These are phyloP conservation scores for Zalaria obscura DNA, from an alignment of 2,329 filamentous ascomycete genomes.

Conservation along the genomic window DNA sequence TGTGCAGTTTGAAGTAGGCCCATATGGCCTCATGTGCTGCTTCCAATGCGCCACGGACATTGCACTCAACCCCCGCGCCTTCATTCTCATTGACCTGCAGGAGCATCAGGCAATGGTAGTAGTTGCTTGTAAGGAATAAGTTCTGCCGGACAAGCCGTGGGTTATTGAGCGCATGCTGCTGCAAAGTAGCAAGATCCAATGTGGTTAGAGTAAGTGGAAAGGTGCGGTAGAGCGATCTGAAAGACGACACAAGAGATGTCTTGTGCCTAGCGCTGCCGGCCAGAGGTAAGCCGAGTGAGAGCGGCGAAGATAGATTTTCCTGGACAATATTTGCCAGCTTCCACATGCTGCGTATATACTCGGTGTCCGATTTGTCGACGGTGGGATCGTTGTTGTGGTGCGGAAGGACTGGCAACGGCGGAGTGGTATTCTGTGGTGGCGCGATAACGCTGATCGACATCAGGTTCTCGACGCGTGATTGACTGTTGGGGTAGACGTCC, in stretches of 20 bases:
- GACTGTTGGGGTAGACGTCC: conserved; percentile 45
- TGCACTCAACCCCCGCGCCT: conserved; percentile 35
- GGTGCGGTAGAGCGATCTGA: conserved; percentile 55
- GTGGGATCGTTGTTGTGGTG: conserved; percentile 18
- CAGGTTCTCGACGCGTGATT: conserved; percentile 30
- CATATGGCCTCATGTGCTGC: conserved; percentile 62
- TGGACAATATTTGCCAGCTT: conserved; percentile 66
- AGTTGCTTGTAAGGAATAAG: conserved; percentile 67
- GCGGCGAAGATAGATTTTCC: conserved; percentile 59
- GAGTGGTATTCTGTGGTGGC: conserved; percentile 20
- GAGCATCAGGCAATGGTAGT: conserved; percentile 71
- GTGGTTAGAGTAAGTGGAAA: conserved; percentile 59
- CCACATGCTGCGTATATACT: conserved; percentile 64
- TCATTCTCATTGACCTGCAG: conserved; percentile 57
- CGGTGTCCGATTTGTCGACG: conserved; percentile 18
- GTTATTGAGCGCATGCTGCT: conserved; percentile 41
- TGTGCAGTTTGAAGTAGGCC: conserved; percentile 61
- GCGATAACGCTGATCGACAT: conserved; percentile 38
- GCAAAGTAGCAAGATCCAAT: conserved; percentile 48
- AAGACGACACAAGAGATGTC: conserved; percentile 53
- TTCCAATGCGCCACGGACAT: conserved; percentile 56
- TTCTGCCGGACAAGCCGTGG: conserved; percentile 60
- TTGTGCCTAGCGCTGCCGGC: conserved; percentile 55
- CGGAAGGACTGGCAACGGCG: conserved; percentile 16
- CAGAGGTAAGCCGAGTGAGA: conserved; percentile 59